These are phyloP conservation scores for Dalechampia spathulata DNA, from an alignment of 441 rosid species.

Conservation along the genomic window DNA sequence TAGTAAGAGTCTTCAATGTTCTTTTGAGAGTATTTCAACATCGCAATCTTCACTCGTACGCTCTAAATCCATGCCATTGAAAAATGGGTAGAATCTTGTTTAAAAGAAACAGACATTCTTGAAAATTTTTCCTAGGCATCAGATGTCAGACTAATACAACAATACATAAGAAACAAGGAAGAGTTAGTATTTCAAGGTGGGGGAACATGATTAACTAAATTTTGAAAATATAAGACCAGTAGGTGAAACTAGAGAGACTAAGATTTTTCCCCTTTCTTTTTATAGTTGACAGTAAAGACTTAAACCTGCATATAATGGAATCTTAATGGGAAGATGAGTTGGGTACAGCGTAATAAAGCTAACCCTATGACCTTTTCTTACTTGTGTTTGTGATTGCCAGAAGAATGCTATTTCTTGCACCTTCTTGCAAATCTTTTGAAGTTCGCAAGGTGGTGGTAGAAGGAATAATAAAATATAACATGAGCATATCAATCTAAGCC, in stretches of 20 bases:
- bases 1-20: background rate
- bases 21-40: background rate
- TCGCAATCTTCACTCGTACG: constrained; percentile 25
- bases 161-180: constrained; percentile 27
- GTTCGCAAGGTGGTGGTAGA: background rate
- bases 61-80: constrained; percentile 16
- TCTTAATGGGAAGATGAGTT: constrained; percentile 17
- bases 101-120: constrained; percentile 37
- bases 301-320: background rate
- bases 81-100: constrained; percentile 16
- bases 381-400: background rate
- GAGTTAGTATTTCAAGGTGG: constrained; percentile 34
- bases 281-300: no score
- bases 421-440: constrained; percentile 9
- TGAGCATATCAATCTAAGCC: constrained; percentile 5
- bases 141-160: constrained; percentile 29
- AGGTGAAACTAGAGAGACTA: constrained; percentile 27
- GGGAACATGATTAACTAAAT: constrained; percentile 29
- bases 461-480: background rate
- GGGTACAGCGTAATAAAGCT: constrained; percentile 18
- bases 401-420: constrained; percentile 19
- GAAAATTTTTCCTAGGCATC: constrained; percentile 27
- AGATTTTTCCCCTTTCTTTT: no score
- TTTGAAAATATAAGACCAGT: constrained; percentile 36
- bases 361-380: constrained; percentile 15